Base-by-base conservation (phyloP, 169 alveolate species). In the Eimeria sp. region DNA sequence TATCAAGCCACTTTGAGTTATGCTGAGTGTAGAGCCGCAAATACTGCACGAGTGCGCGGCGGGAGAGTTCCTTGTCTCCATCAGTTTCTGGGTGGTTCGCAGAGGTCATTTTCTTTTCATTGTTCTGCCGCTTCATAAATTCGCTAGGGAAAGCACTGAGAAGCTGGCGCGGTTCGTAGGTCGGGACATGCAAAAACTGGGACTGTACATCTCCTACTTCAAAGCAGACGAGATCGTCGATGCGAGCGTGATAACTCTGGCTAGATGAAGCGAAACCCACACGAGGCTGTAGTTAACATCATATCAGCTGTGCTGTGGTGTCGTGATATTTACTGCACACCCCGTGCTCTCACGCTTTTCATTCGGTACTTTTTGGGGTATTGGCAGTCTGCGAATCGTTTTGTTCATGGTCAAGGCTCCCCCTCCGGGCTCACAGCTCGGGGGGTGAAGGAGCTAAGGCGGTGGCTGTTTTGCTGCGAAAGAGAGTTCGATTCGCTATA, bases 201-300 rank as follows among this genome's bases (percentile, higher is more conserved):
- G 88, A 52, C 64, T 9, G 88, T n/a, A 49, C 90, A 82, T 11
- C 14, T 1, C 40, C 43, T 52, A 33, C 25, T 52, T 18, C n/a
- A 60, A 56, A 85, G 54, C 33, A 33, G 91, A n/a, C 78, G 20
- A 18, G 91, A 85, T 9, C 91, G 80, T 23, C 78, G 49, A 49
- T 54, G 78, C 2, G 49, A 62, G 27, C 91, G 62, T 37, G 91
- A 78, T 18, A 37, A 23, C 16, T 23, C 80, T 4, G 33, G 52
- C 25, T 82, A 77, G 33, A 43, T 18, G 64, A 23, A 49, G 40
- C 46, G n/a, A 52, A 25, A 25, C 4, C 40, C 40, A 10, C 43
- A 40, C 62, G 13, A 13, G 58, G 18, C 60, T 74, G 9, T 25
- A 14, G 64, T 46, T 6, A 27, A 49, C 64, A 0, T 52, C 37